These are phyloP conservation scores for Sisymbrium irio DNA, from an alignment of 345 rosid species.

Conservation along the genomic window DNA sequence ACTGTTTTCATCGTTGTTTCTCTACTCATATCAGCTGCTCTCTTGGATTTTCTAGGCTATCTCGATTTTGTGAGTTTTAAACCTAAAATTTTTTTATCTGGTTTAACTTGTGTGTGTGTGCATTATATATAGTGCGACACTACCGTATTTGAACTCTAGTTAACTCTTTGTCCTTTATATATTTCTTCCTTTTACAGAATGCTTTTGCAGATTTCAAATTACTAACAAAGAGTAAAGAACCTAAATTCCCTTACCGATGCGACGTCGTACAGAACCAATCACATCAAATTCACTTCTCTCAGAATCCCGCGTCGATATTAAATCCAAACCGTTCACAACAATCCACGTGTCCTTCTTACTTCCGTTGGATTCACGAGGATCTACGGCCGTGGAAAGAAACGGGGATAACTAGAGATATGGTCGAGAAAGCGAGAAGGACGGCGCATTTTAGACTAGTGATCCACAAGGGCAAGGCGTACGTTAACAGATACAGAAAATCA, in stretches of 20 bases:
- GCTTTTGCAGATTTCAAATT: neutral
- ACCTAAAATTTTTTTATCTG: too few species aligned
- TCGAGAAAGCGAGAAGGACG: slow-evolving; percentile 42
- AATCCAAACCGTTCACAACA: slow-evolving; percentile 17
- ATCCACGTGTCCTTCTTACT: slow-evolving; percentile 53
- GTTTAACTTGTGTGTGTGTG: neutral
- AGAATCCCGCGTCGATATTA: neutral
- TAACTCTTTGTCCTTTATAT: neutral
- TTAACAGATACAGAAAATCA: slow-evolving; percentile 46
- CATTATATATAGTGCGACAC: too few species aligned
- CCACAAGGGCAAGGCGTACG: slow-evolving; percentile 47
- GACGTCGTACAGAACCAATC: slow-evolving; percentile 11
- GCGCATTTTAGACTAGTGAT: slow-evolving; percentile 67
- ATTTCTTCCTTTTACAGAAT: neutral
- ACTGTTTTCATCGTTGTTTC: slow-evolving; percentile 12
- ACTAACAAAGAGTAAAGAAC: neutral
- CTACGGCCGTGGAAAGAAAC: slow-evolving; percentile 53
- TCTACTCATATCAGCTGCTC: slow-evolving; percentile 18
- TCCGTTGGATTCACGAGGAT: slow-evolving; percentile 84
- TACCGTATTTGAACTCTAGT: neutral
- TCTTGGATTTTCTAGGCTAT: neutral
- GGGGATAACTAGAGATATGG: slow-evolving; percentile 57
- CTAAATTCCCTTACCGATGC: slow-evolving; percentile 25
- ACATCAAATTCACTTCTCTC: neutral
- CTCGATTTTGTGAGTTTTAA: neutral